Evolutionary conservation across 768 basidiomycete species (phyloP), one percentile per base, ranked within the genome.

Genomic region (Suillus subluteus): DNA sequence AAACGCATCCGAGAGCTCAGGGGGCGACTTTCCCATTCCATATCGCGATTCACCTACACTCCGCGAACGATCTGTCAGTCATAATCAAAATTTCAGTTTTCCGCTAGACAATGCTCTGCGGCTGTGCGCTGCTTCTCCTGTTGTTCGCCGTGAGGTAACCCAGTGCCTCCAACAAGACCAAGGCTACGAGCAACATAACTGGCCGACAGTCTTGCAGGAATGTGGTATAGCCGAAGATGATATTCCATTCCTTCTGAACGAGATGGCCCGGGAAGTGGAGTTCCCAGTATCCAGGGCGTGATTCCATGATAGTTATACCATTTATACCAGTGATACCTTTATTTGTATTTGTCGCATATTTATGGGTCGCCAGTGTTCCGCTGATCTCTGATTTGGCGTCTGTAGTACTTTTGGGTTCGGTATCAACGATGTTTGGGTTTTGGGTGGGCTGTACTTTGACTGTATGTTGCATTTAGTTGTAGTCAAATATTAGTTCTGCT

Each of bases 171-270:
- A 62, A 41, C 75, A 65, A 37, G 23, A 68, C 6, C 65, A 37
- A 23, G 76, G 74, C 3, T 77, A 74, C 35, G 76, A 78, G 15
- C 71, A 70, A 23, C 63, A 70, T 2, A 74, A 76, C 63, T 77
- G 76, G 76, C 66, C 73, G 38, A 61, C 62, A 6, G 69, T 70
- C 13, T 72, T 77, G 35, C 69, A 66, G 63, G 70, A 70, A 16
- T 74, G 69, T 37, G 70, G 70, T 26, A 38, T 77, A 59, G 68
- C 66, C 30, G 35, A 58, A 3, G 69, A 69, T 13, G 68, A 68
- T 3, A 67, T 67, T 7, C 66, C 56, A 21, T 65, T 65, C 30
- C 58, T 77, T 61, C 65, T 78, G 35, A 67, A 71, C 26, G 76
- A 72, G 63, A 78, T 77, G 75, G 72, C 66, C 44, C 66, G 64